Evolutionary conservation across 305 asterid genomes (phyloP), one percentile per base, ranked within the genome.

Genomic region (Fraxinus xanthoxyloides): DNA sequence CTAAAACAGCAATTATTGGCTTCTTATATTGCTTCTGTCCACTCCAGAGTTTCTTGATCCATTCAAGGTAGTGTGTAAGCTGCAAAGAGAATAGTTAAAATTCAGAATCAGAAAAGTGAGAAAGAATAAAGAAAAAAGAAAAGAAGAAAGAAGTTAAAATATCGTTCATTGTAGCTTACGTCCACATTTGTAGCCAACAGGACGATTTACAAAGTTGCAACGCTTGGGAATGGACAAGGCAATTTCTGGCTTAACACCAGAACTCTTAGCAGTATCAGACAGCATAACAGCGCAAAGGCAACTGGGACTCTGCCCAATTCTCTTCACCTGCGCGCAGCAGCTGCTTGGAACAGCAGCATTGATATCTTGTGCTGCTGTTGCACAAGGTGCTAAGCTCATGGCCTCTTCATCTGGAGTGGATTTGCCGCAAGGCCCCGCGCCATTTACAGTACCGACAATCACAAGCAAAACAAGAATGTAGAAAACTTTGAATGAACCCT

Each of bases 271-370:
- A 1, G 82, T 86, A 43, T 80, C 28, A 4, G 93, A 89, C 17
- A 89, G 85, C 77, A 90, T 69, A 36, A 90, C 90, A 0, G 91
- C 91, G 19, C 92, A 89, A 23, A 86, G 90, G 84, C 93, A 90
- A 51, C 65, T 82, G 0, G 89, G 92, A 51, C 85, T 89, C 80
- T 81, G 86, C 2, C 89, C 90, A 0, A 89, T 48, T 35, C 75
- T 85, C 88, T 85, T 84, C 35, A 87, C 85, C 51, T 80, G 87
- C 28, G 19, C 24, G 79, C 93, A 90, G 87, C 92, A 87, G 72
- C 83, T 80, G 26, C 56, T 74, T 1, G 91, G 79, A n/a, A 87
- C 92, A 0, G 84, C 43, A 0, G 90, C 89, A 32, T 65, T 83
- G 0, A 36, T 81, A 17, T 90, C 82, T 38, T 77, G 81, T 0